These are phyloP conservation scores for Zygotorulaspora mrakii DNA, from an alignment of 1,139 yeast genomes.

Conservation along the genomic window DNA sequence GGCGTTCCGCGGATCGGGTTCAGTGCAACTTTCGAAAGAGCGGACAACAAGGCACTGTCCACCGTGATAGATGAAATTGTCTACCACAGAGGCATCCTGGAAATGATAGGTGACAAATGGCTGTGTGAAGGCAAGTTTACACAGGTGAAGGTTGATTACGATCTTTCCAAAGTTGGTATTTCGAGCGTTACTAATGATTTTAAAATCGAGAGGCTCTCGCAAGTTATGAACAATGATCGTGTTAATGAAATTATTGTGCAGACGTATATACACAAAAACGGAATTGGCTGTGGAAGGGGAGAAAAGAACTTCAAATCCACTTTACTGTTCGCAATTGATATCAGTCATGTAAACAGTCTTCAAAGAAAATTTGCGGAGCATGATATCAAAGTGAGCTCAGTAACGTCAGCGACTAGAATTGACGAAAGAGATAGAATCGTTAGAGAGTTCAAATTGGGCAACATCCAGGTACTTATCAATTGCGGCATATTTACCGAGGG, in stretches of 20 bases:
- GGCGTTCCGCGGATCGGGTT: constrained; percentile 67
- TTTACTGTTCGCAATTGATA: constrained; percentile 72
- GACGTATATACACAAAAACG: constrained; percentile 47
- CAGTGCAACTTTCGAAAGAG: constrained; percentile 75
- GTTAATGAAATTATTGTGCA: constrained; percentile 55
- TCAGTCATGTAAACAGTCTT: constrained; percentile 59
- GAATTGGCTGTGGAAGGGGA: too few relatives aligned
- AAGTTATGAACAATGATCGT: constrained; percentile 51
- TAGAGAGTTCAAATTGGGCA: constrained; percentile 57
- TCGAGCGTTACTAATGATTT: constrained; percentile 49
- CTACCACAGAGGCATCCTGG: constrained; percentile 60
- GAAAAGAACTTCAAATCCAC: constrained; percentile 51
- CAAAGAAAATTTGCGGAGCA: constrained; percentile 50
- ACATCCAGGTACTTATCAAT: constrained; percentile 71
- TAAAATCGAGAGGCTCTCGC: constrained; percentile 48
- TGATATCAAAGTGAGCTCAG: constrained; percentile 70
- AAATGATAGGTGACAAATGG: constrained; percentile 67
- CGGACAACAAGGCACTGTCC: constrained; percentile 61
- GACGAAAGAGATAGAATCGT: constrained; percentile 52
- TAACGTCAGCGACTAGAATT: constrained; percentile 62
- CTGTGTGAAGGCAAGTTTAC: constrained; percentile 68
- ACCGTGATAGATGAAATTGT: constrained; percentile 69
- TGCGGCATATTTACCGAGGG: constrained; percentile 95
- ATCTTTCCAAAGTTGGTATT: constrained; percentile 37
- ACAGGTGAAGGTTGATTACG: constrained; percentile 44